Base-by-base conservation (phyloP, 352 stramenopile genomes). In the Pythium sp. region DNA sequence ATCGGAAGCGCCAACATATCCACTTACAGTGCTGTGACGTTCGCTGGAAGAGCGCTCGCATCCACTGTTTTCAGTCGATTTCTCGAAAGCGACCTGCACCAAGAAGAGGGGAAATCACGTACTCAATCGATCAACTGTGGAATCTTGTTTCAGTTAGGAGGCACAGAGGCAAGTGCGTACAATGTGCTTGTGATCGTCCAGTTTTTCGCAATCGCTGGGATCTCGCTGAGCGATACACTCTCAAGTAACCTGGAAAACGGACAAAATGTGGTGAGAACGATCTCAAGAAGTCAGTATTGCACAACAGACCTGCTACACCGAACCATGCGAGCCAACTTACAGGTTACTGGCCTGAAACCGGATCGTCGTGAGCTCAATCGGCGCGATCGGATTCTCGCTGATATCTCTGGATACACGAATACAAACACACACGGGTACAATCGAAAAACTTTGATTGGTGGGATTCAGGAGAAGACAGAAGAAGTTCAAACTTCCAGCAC, bases 381-480 rank as follows among this genome's bases (percentile, higher is more conserved):
- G 30, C 24, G 59, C 30, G 5, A 71, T 59, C 41, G 65, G 65
- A 28, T 71, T 71, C 34, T 71, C 65, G 38, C 65, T 71, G 7
- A 71, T 28, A 24, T 71, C 65, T 30, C 65, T 71, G 24, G 24
- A 26, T 26, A 30, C 20, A 54, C 11, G 41, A 0, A 26, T 26
- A 26, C 24, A 26, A 26, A 26, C 24, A 26, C 24, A 26, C 24
- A 26, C 24, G 24, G 24, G 24, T 26, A 26, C 24, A 26, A 26
- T 26, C 24, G 24, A 26, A 26, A 26, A 26, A 26, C 24, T 26
- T 26, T 26, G 24, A 26, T 26, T 26, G 24, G 24, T 26, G 24
- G 24, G 24, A 26, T 26, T 26, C 28, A 32, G 28, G 28, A 32
- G 28, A 32, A 32, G 2, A 32, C 28, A 32, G n/a, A 15, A 9